These are phyloP conservation scores for Sambucus nigra DNA, from an alignment of 129 eudicot genomes.

Conservation along the genomic window DNA sequence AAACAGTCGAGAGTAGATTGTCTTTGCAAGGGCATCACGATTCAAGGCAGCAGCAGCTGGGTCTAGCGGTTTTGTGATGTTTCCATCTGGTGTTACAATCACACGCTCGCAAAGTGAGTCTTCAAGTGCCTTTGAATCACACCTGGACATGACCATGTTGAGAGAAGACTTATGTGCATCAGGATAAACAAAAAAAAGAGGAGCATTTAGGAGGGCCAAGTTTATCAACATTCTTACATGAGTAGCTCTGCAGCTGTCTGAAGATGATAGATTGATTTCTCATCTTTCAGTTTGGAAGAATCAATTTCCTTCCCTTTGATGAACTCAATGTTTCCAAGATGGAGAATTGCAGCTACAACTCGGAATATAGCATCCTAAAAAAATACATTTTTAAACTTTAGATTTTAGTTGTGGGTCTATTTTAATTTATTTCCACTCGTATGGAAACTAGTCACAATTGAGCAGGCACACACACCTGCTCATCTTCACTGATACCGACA, in stretches of 20 bases:
- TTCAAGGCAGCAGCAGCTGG: constrained; percentile 78
- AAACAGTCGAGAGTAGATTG: constrained; percentile 86
- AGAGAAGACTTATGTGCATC: constrained; percentile 5
- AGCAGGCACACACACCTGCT: constrained; percentile 58
- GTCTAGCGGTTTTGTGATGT: constrained; percentile 80
- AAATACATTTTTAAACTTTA: not conserved
- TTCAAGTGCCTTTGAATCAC: constrained; percentile 67
- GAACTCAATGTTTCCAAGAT: constrained; percentile 85
- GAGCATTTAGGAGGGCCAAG: constrained; percentile 2
- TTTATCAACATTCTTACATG: constrained; percentile 34
- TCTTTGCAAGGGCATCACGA: constrained; percentile 96
- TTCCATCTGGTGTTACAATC: constrained; percentile 97
- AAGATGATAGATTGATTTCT: constrained; percentile 66
- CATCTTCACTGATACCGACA: constrained; percentile 88
- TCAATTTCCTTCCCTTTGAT: constrained; percentile 82
- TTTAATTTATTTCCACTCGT: not conserved
- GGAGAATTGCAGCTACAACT: constrained; percentile 98
- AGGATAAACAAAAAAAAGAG: not conserved
- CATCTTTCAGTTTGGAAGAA: constrained; percentile 83
- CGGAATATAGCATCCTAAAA: constrained; percentile 92
- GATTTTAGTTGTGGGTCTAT: not conserved
- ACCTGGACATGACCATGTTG: constrained; percentile 39
- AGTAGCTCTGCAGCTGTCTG: constrained; percentile 90
- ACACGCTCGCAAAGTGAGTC: constrained; percentile 91
- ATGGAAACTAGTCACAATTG: too few species aligned